Conservation (phyloP, 176 grass and related monocot genomes). For the Pontederia crassipes region DNA sequence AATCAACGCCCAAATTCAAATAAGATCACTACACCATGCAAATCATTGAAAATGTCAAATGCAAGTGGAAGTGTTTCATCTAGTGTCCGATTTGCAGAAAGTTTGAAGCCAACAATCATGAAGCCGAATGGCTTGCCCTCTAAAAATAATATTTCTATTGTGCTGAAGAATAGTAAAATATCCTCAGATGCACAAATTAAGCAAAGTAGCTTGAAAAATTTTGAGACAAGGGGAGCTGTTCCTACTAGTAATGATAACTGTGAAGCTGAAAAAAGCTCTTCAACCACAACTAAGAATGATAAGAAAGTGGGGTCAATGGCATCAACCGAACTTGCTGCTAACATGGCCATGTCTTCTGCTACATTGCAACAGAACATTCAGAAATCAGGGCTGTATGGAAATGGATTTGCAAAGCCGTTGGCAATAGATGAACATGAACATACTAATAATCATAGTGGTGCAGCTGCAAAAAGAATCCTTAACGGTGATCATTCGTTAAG, state of each 20-base stretch:
- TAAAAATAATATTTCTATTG: conserved; percentile 20
- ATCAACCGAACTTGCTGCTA: conserved; percentile 16
- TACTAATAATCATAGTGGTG: conserved; percentile 4
- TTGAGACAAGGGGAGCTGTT: conserved; percentile 33
- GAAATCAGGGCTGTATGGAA: conserved; percentile 27
- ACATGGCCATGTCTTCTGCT: conserved; percentile 12
- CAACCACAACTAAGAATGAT: conserved; percentile 9
- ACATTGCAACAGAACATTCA: conserved; percentile 17
- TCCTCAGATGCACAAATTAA: conserved; percentile 45
- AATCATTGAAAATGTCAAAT: conserved; percentile 53
- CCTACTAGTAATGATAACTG: conserved; percentile 38
- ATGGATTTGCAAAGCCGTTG: conserved; percentile 19
- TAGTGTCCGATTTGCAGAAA: conserved; percentile 27
- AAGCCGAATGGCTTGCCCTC: conserved; percentile 43
- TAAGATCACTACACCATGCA: conserved; percentile 44
- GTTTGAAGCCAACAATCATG: conserved; percentile 35
- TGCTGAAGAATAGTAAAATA: conserved; percentile 54
- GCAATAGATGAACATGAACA: conserved; percentile 6
- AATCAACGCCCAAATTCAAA: conserved; percentile 47
- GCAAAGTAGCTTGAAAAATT: conserved; percentile 63
- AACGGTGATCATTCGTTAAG: conserved; percentile 17
- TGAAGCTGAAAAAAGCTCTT: conserved; percentile 14
- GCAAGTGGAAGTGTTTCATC: conserved; percentile 33
- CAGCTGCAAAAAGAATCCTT: conserved; percentile 20
- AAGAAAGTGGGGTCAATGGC: conserved; percentile 19